These are phyloP conservation scores for Parietichytrium sp. DNA, from an alignment of 108 stramenopile genomes.

Conservation along the genomic window DNA sequence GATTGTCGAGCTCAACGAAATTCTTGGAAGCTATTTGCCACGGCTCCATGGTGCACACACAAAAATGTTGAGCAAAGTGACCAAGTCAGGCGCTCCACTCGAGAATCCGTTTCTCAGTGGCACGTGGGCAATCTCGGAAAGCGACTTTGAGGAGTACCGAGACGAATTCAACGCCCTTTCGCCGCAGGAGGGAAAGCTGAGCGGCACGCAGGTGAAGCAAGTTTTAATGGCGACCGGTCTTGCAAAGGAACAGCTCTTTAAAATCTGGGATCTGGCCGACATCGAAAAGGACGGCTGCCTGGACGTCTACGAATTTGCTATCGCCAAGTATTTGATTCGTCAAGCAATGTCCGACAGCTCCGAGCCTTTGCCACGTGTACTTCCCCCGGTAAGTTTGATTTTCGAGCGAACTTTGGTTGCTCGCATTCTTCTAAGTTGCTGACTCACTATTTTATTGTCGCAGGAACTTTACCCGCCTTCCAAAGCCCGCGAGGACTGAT, in stretches of 20 bases:
- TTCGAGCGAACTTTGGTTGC: no score
- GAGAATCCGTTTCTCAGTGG: no score
- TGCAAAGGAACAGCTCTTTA: slow-evolving; percentile 76
- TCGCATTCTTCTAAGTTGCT: no score
- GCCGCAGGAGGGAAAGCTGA: background rate
- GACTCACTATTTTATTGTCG: no score
- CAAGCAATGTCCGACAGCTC: slow-evolving; percentile 49
- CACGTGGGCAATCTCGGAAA: no score
- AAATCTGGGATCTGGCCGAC: slow-evolving; percentile 87
- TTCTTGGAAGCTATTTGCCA: slow-evolving; percentile 25
- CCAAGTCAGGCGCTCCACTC: no score
- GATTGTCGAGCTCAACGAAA: slow-evolving; percentile 44
- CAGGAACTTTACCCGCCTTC: no score
- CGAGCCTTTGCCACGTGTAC: background rate
- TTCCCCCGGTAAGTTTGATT: no score
- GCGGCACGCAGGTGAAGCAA: slow-evolving; percentile 45
- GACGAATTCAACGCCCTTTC: background rate
- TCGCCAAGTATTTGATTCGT: slow-evolving; percentile 78
- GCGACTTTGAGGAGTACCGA: background rate
- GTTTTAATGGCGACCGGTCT: slow-evolving; percentile 80
- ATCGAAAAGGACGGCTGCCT: slow-evolving; percentile 86
- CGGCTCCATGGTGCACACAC: slow-evolving; percentile 37
- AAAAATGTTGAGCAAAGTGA: no score
- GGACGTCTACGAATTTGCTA: slow-evolving; percentile 83
- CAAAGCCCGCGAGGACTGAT: no score